Evolutionary conservation across 768 basidiomycete genomes (phyloP), one percentile per base, ranked within the genome.

Genomic region (Podaxis sp.): DNA sequence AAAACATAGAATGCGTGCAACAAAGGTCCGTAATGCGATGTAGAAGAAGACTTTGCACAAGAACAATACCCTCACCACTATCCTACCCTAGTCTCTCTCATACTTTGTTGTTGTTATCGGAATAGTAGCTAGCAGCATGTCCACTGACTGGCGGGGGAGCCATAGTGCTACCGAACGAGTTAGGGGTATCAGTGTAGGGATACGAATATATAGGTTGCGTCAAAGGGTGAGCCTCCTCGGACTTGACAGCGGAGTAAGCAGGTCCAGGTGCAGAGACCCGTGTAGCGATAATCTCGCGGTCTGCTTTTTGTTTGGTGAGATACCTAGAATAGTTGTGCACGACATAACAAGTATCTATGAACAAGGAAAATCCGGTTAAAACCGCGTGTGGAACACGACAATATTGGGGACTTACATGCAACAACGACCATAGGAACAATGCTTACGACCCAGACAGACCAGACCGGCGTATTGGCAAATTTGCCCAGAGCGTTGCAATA

Each of bases 311-410:
- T 57, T 66, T 62, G 7, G 62, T 64, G 27, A 79, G 68, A 50
- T 72, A 70, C 48, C 67, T 71, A 7, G 70, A 71, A 52, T 78
- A 79, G 48, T 72, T 65, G 27, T 70, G 63, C 11, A 76, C 73
- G 37, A 78, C 65, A 55, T 77, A 77, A 51, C 73, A 72, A 13
- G 74, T 75, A 64, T 79, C 78, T 79, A 47, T 23, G 32, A 38
- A 50, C 5, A 42, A 44, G 28, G 62, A 28, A 38, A 46, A 27
- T 44, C 38, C 27, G 27, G 61, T 63, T 11, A 59, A 55, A 53
- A 55, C 62, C 13, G 54, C 60, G 7, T 35, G 16, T 37, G 47
- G 7, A 51, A 27, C 56, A 36, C 4, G 21, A n/a, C 18, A 40
- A 52, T 18, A 32, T 23, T 23, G 37, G 25, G 38, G 46, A 72